Evolutionary conservation across 805 yeast species (phyloP), one percentile per base, ranked within the genome.

Genomic region (Candida xiaguanensis): DNA sequence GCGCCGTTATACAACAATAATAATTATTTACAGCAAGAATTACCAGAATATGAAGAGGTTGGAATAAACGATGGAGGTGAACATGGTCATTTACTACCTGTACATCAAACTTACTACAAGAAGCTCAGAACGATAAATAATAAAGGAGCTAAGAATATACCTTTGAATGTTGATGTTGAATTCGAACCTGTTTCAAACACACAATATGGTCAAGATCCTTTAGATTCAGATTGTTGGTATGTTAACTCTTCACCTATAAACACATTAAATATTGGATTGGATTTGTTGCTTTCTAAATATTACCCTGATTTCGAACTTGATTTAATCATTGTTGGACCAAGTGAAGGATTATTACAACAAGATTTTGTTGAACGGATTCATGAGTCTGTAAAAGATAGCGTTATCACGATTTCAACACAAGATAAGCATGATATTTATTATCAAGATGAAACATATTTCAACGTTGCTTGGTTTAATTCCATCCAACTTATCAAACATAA

Each of bases 141-240:
- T 9, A 38, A 23, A n/a, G 47, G 55, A 2, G 54, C 58, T n/a
- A 56, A 49, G 32, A 48, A 49, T 11, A 55, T 49, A 17, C 5
- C 15, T 3, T 8, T 13, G 14, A 8, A 4, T 9, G 3, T 16
- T n/a, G 26, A 36, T 17, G 12, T 8, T 2, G 12, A 30, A 5
- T 34, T 29, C 15, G 29, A 42, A 3, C 38, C 44, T 12, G 30
- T 41, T n/a, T n/a, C 8, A 12, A 41, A 28, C 14, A 29, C 36
- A 11, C 40, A 48, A 12, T 56, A 47, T 37, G 70, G 70, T 31
- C 65, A 60, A 47, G 71, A 65, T 46, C 63, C 67, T 13, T 46
- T 59, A 31, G 55, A 62, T 39, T 39, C 42, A 23, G 39, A 53
- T 38, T 48, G 55, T 35, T 65, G 70, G 71, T 65, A 53, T 41